Evolutionary conservation across 768 basidiomycete genomes (phyloP).

Genomic region (Lyophyllum semitale): DNA sequence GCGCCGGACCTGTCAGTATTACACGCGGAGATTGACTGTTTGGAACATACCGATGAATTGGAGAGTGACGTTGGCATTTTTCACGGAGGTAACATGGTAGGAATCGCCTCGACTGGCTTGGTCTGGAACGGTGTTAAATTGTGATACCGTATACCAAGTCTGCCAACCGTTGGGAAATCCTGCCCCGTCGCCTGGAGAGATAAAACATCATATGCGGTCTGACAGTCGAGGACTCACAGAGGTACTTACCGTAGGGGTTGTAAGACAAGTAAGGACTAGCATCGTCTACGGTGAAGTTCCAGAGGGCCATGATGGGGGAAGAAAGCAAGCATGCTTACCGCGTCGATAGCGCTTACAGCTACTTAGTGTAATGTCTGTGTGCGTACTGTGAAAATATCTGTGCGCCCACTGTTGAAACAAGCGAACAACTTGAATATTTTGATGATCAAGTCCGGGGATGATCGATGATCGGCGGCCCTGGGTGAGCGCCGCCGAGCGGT

Average conservation of each 20-base stretch:
- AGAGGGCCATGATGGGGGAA: slow-evolving; percentile 18
- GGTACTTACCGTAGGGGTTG: slow-evolving; percentile 14
- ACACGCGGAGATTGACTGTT: not conserved
- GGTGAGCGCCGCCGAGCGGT: not conserved
- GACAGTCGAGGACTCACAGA: not conserved
- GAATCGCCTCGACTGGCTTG: slow-evolving; percentile 13
- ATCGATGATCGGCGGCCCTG: not conserved
- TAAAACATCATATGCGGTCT: not conserved
- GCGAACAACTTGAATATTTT: not conserved
- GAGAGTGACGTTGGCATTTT: slow-evolving; percentile 15
- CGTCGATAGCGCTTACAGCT: not conserved
- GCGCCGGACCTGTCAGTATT: not conserved
- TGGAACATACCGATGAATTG: slow-evolving; percentile 16
- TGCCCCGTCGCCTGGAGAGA: slow-evolving; percentile 7
- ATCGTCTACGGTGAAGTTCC: slow-evolving; percentile 21
- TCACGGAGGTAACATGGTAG: slow-evolving; percentile 16
- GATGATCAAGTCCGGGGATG: slow-evolving; percentile 1
- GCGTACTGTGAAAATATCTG: not conserved
- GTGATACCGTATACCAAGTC: slow-evolving; percentile 15
- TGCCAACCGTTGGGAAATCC: slow-evolving; percentile 8
- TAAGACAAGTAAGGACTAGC: slow-evolving; percentile 19
- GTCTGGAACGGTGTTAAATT: slow-evolving; percentile 6
- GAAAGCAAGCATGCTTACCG: slow-evolving; percentile 11
- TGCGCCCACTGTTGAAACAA: slow-evolving; percentile 7
- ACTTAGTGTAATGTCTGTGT: too few relatives aligned